Evolutionary conservation across 768 basidiomycete species (phyloP), one percentile per base, ranked within the genome.

Genomic region (Infundibulicybe gibba): DNA sequence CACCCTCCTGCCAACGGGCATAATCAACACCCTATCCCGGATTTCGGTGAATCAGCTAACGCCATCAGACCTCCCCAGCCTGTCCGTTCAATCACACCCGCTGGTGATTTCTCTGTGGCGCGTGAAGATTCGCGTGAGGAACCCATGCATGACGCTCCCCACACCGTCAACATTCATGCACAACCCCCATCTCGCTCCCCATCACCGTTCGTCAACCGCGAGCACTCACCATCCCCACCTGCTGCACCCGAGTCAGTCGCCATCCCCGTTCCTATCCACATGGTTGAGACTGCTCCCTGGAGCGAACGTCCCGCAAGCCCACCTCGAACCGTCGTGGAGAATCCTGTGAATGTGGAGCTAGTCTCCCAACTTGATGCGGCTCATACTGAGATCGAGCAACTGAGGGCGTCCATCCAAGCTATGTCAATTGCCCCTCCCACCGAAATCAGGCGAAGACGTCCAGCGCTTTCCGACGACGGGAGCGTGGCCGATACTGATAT

Each of bases 321-420:
- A 25, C 25, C 25, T 25, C 25, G 25, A 25, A 25, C 25, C 25
- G 61, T 64, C 44, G 65, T 25, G 25, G 25, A 25, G 8, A 25
- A 25, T 8, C 25, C 73, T 2, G 64, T 72, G 31, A 76, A 80
- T 53, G 68, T 67, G 15, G 80, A 83, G 53, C 66, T 87, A 16
- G 61, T 77, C 38, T 66, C 66, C 51, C 83, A 83, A 62, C 83
- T 79, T 57, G 63, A 69, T 40, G 76, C 81, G 34, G 87, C 90
- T 3, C 74, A 85, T 50, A 73, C 74, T 2, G 90, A 74, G 51
- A 65, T 72, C 37, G 63, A 68, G 15, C 58, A 60, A 6, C 58
- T 71, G 44, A 64, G 66, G 33, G 54, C 61, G 8, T 59, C 90
- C 41, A 73, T 93, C 41, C 80, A 79, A 1, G 75, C 77, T 45